Percentiles rank a stretch among this genome's conserved stretches.
phyloP scores from a whole-genome alignment of 495 filamentous ascomycete genomes.

The Chaetomium cochliodes region DNA sequence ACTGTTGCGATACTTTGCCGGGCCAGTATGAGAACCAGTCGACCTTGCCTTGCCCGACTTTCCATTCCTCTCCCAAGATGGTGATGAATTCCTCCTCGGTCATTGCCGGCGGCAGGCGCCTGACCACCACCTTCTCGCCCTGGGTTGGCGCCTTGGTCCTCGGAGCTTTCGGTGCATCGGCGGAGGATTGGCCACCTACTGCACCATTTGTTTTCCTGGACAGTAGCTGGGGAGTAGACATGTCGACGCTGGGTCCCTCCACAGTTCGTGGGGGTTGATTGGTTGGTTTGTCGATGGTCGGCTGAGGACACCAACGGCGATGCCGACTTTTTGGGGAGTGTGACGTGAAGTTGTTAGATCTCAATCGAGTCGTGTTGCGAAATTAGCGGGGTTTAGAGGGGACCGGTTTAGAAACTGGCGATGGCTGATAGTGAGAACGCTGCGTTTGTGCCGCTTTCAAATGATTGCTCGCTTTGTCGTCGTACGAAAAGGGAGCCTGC shows the following conservation, averaged over 20 bases:
- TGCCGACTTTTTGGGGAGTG: no score
- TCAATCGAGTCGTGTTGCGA: not conserved
- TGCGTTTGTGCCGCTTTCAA: no score
- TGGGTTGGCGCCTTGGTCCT: constrained; percentile 58
- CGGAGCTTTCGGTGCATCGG: constrained; percentile 51
- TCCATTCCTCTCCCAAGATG: constrained; percentile 81
- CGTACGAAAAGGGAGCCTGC: no score
- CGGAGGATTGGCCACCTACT: constrained; percentile 32
- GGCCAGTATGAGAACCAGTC: constrained; percentile 77
- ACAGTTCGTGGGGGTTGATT: not conserved
- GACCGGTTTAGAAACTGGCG: no score
- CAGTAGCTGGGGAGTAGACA: constrained; percentile 39
- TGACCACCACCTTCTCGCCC: constrained; percentile 80
- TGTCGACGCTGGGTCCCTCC: constrained; percentile 20
- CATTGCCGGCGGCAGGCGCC: constrained; percentile 81
- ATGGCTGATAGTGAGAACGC: no score
- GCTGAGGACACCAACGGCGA: no score
- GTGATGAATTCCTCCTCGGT: constrained; percentile 75
- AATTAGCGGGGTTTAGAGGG: no score
- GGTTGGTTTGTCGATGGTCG: not conserved
- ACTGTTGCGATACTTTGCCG: constrained; percentile 91
- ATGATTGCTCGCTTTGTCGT: no score
- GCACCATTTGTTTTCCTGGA: constrained; percentile 37
- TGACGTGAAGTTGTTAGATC: no score
- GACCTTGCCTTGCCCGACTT: constrained; percentile 69